Evolutionary conservation across 805 yeast species (phyloP).

Genomic region (Sugiyamaella qingdaonensis): DNA sequence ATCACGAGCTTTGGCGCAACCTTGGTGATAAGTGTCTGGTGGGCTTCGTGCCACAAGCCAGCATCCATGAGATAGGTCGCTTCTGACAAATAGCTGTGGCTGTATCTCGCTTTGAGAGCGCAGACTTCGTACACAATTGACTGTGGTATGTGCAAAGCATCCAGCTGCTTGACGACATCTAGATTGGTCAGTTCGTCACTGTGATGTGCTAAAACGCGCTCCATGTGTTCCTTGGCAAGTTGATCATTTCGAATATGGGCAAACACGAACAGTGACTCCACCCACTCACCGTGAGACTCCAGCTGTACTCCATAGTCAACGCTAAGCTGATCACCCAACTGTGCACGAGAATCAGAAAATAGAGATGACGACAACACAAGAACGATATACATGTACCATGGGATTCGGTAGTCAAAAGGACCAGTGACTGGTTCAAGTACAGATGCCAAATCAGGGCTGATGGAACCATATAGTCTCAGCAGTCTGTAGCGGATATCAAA

Average conservation of each 20-base stretch:
- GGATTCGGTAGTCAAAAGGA: slow-evolving; percentile 17
- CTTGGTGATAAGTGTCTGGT: slow-evolving; percentile 45
- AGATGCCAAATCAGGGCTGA: slow-evolving; percentile 9
- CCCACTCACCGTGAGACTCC: slow-evolving; percentile 43
- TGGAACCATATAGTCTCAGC: slow-evolving; percentile 17
- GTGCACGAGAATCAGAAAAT: slow-evolving; percentile 13
- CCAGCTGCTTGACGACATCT: slow-evolving; percentile 26
- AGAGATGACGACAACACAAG: slow-evolving; percentile 27
- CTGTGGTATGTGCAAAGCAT: slow-evolving; percentile 46
- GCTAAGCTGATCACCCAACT: slow-evolving; percentile 39
- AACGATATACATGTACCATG: slow-evolving; percentile 51
- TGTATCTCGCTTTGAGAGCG: slow-evolving; percentile 51
- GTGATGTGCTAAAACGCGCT: slow-evolving; percentile 25
- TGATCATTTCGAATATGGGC: slow-evolving; percentile 52
- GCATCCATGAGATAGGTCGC: slow-evolving; percentile 62
- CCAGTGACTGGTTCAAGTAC: slow-evolving; percentile 11
- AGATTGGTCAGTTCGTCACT: slow-evolving; percentile 13
- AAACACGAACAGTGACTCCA: slow-evolving; percentile 60
- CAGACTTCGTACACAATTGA: slow-evolving; percentile 50
- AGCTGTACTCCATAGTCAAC: slow-evolving; percentile 49
- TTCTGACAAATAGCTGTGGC: slow-evolving; percentile 54
- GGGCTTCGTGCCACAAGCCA: slow-evolving; percentile 57
- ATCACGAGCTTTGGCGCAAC: slow-evolving; percentile 75
- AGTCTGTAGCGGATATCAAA: slow-evolving; percentile 14
- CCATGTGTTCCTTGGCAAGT: slow-evolving; percentile 41